Conservation (phyloP, 2,329 filamentous ascomycete species). For the Polytolypa hystricis region DNA sequence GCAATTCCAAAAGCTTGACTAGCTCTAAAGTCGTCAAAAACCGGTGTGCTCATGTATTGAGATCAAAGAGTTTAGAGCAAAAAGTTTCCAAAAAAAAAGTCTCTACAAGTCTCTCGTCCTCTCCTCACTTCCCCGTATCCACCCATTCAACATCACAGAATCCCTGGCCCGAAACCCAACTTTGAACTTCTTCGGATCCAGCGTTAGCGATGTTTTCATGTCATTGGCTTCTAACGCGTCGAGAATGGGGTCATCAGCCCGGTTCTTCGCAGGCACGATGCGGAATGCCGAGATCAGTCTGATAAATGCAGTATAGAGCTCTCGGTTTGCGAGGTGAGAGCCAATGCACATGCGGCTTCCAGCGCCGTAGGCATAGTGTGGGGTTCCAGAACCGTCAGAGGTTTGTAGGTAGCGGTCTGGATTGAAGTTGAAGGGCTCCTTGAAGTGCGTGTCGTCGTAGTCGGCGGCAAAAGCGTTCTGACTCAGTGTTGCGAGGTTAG, state of each 20-base stretch:
- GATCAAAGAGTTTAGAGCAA: no score
- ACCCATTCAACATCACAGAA: conserved; percentile 35
- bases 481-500: not conserved
- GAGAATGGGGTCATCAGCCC: conserved; percentile 41
- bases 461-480: conserved; percentile 64
- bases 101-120: conserved; percentile 37
- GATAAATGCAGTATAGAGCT: conserved; percentile 51
- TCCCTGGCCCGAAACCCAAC: conserved; percentile 43
- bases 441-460: conserved; percentile 60
- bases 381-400: conserved; percentile 41
- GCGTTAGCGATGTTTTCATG: conserved; percentile 48
- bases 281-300: conserved; percentile 49
- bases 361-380: conserved; percentile 52
- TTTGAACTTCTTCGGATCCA: conserved; percentile 54
- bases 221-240: conserved; percentile 48
- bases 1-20: no score
- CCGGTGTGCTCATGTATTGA: no score
- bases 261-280: conserved; percentile 39
- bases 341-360: conserved; percentile 55
- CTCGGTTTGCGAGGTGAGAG: conserved; percentile 51
- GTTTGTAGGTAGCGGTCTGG: conserved; percentile 59
- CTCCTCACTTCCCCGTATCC: conserved; percentile 44
- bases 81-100: no score
- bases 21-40: no score
- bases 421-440: conserved; percentile 50